Base-by-base conservation (phyloP, 2,329 filamentous ascomycete genomes). In the Colletotrichum sp. region DNA sequence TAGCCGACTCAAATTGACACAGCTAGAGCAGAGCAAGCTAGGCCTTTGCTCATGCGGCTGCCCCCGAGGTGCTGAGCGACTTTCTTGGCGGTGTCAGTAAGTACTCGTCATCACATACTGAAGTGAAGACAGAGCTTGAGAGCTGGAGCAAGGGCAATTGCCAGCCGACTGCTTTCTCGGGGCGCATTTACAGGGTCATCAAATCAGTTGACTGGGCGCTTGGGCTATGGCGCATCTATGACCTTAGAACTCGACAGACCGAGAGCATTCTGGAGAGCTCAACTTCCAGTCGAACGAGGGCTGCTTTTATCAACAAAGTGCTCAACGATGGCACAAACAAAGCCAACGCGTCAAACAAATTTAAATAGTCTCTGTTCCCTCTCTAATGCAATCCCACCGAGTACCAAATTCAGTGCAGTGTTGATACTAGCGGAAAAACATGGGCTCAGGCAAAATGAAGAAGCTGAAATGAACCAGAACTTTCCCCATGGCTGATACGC, bases 301-400 rank as follows among this genome's bases (percentile, higher is more conserved):
- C 4, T 49, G 6, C n/a, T 21, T 49, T 49, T 21, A 49, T 21
- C 2, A 21, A 21, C 10, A 21, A 21, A 21, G 10, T 13, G 7
- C 2, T 49, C 10, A 49, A 49, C n/a, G 2, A 4, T 49, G 44
- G 2, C 10, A 10, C 6, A 6, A 49, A 7, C 9, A 13, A 49
- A 21, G 1, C n/a, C 2, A 7, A 49, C n/a, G 6, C n/a, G 0
- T 49, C 44, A 4, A 21, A 13, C 2, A 1, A 2, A 18, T 49
- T 4, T n/a, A 4, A n/a, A 2, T 2, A 21, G 44, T 2, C n/a
- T 2, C n/a, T 21, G 10, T 21, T 49, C 6, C 6, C 44, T 49
- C 5, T 44, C 10, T 0, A 21, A 49, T 4, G 44, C 3, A 0
- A 4, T 49, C 44, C 7, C 44, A 7, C 0, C 44, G n/a, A 49